phyloP scores from a whole-genome alignment of 2,329 filamentous ascomycete genomes.

The Clarireedia monteithiana region DNA sequence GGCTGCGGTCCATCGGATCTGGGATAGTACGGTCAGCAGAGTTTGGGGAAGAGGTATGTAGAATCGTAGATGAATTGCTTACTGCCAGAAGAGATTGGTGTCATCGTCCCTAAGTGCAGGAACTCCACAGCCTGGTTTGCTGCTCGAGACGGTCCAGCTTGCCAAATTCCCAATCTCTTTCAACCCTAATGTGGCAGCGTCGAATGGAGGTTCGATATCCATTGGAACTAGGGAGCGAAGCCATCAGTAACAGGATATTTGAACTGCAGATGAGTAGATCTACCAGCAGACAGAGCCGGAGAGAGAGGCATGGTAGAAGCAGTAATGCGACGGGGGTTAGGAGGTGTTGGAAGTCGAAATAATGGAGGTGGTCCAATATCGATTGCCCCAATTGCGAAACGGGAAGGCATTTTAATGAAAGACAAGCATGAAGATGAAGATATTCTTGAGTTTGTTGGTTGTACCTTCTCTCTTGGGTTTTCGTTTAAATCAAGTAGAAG shows the following conservation, averaged over 20 bases:
- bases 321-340: too few species aligned
- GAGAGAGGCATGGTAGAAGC: background rate
- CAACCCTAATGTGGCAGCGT: conserved; percentile 45
- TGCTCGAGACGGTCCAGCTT: conserved; percentile 74
- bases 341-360: too few species aligned
- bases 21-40: background rate
- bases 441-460: background rate
- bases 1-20: conserved; percentile 80
- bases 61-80: conserved; percentile 23
- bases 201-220: conserved; percentile 35
- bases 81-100: conserved; percentile 73
- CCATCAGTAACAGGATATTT: conserved; percentile 8
- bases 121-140: conserved; percentile 73
- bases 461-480: too few species aligned
- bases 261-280: background rate
- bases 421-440: background rate
- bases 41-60: background rate
- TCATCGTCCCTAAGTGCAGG: conserved; percentile 69
- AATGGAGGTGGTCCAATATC: too few species aligned
- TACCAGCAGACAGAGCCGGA: background rate
- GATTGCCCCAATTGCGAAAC: too few species aligned
- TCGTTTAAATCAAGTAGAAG: background rate
- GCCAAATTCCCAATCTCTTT: conserved; percentile 83
- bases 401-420: background rate
- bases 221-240: conserved; percentile 22